Evolutionary conservation across 768 basidiomycete genomes (phyloP), one percentile per base, ranked within the genome.

Genomic region (Saitozyma sp.): DNA sequence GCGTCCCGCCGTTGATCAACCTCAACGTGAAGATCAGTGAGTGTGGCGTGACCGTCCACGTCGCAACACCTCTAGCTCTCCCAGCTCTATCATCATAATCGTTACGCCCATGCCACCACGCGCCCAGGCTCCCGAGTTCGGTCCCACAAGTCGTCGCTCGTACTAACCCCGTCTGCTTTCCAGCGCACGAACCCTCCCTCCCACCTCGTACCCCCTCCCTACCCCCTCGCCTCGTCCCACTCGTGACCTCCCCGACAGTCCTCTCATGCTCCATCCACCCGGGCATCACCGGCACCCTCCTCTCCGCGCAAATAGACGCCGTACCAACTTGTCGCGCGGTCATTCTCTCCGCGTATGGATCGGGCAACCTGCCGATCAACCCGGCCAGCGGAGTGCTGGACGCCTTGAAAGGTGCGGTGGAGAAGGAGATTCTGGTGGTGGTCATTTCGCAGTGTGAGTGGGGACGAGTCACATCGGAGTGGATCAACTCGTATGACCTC

Each of bases 21-120:
- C 63, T 75, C 53, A 71, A 75, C 52, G 74, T 75, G 38, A 75
- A 75, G 49, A 69, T 75, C 65, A 75, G 74, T 75, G 51, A 59
- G 74, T 71, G 43, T 8, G 11, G 9, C 11, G 13, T 6, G 17
- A 13, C 42, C 11, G 16, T 56, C 19, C 50, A 37, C 4, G 17
- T 54, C 17, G 13, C 8, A n/a, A 50, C 19, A 11, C 38, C 11
- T 19, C n/a, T 37, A 13, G 10, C 16, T 16, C 16, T 54, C 29
- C 40, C 46, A 6, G 13, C 46, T 3, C 46, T 6, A 2, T 48
- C 46, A 6, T 48, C 46, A 14, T 19, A 3, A 48, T 19, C 46
- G 46, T 48, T 19, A 48, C 14, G 14, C 6, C 46, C 20, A 59
- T 29, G 29, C 29, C 2, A 29, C 29, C 29, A 29, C 29, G 29